A percentile compares a stretch with the other conserved stretches of the same genome.
These are phyloP conservation scores for Phialemonium atrogriseum DNA, from an alignment of 2,329 filamentous ascomycete genomes.

Conservation along the genomic window DNA sequence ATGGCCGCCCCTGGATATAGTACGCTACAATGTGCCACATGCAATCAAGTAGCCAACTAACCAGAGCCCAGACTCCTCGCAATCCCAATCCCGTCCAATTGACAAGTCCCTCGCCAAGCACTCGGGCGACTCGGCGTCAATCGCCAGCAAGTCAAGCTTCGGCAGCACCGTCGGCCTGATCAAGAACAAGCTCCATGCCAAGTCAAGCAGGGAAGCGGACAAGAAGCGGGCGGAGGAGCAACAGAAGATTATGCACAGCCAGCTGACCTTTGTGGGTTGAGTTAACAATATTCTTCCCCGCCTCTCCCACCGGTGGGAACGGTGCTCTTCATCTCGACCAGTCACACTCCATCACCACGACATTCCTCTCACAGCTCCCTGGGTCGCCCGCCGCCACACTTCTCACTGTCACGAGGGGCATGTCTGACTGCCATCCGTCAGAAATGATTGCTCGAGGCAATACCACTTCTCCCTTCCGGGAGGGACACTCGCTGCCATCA, in stretches of 20 bases:
- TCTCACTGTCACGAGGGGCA: not conserved
- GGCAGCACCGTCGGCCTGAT: constrained; percentile 13
- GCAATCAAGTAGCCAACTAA: constrained; percentile 3
- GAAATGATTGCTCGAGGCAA: no score
- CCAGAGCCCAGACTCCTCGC: constrained; percentile 4
- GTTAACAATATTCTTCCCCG: no score
- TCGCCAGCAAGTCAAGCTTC: constrained; percentile 14
- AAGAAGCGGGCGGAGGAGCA: constrained; percentile 5
- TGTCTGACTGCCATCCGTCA: not conserved
- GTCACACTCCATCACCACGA: no score
- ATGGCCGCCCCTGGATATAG: no score
- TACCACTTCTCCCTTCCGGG: no score
- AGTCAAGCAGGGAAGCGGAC: constrained; percentile 2
- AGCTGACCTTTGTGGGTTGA: constrained; percentile 5
- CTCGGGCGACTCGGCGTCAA: constrained; percentile 14
- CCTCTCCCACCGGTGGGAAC: no score
- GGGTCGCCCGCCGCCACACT: no score
- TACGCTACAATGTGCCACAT: no score
- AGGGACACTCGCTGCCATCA: not conserved
- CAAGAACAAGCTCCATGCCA: constrained; percentile 12
- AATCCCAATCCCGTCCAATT: constrained; percentile 1
- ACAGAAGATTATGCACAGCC: constrained; percentile 5
- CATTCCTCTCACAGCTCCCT: not conserved
- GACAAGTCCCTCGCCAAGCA: constrained; percentile 3
- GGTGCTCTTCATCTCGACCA: no score